Conservation (phyloP, 371 early-diverging fungal genomes). For the Syncephalastrum sp. region DNA sequence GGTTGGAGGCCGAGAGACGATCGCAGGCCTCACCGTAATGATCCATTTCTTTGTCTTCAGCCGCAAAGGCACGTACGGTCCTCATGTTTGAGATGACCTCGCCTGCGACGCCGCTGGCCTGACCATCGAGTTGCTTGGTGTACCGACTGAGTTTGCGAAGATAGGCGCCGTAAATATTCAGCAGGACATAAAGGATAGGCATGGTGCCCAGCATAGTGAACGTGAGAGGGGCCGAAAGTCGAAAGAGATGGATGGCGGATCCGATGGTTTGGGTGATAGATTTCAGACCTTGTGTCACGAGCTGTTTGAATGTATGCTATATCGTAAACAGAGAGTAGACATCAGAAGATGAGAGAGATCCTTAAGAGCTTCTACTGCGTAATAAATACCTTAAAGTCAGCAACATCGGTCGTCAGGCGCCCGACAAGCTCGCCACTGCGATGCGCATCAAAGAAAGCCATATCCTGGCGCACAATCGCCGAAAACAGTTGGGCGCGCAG, state of each 20-base stretch:
- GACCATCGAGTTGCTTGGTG: constrained; percentile 54
- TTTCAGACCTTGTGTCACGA: constrained; percentile 72
- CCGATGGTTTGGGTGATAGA: constrained; percentile 69
- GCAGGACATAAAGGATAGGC: constrained; percentile 64
- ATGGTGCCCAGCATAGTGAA: constrained; percentile 60
- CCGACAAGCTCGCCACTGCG: constrained; percentile 67
- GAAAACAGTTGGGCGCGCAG: constrained; percentile 55
- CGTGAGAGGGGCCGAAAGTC: constrained; percentile 68
- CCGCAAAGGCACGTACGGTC: constrained; percentile 76
- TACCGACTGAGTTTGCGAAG: constrained; percentile 59
- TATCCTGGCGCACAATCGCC: constrained; percentile 65
- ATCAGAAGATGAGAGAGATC: not conserved
- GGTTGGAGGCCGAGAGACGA: constrained; percentile 42
- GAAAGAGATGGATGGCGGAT: constrained; percentile 62
- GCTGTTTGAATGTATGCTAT: constrained; percentile 69
- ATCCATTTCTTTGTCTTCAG: constrained; percentile 66
- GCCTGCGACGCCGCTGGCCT: constrained; percentile 64
- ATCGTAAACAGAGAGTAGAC: not conserved
- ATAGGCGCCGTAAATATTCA: constrained; percentile 74
- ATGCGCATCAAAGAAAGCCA: constrained; percentile 71
- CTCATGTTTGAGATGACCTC: constrained; percentile 73
- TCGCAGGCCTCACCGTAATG: constrained; percentile 53
- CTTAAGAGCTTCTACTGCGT: not conserved
- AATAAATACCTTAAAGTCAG: constrained; percentile 62
- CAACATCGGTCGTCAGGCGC: constrained; percentile 67